Percentiles rank a stretch among this genome's conserved stretches.
Conservation (phyloP, 1,284 basidiomycete genomes). For the Fomitopsis betulina region DNA sequence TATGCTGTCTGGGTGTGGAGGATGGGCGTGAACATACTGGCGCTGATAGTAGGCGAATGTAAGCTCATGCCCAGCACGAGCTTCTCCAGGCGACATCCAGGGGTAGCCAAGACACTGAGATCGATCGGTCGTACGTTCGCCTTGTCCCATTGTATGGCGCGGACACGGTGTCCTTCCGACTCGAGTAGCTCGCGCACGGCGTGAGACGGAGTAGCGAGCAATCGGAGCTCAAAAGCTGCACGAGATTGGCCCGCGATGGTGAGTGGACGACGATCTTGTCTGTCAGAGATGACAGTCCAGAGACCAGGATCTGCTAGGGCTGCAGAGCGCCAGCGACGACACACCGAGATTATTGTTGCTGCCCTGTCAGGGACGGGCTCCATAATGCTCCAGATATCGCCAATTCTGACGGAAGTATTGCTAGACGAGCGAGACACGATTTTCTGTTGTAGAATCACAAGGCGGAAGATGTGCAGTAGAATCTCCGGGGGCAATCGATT, state of each 20-base stretch:
- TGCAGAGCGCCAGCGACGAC: neutral
- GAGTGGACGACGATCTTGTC: neutral
- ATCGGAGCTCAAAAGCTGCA: neutral
- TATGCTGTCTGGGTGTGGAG: neutral
- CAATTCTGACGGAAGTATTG: neutral
- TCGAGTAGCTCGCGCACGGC: neutral
- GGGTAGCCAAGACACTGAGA: neutral
- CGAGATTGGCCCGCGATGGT: neutral
- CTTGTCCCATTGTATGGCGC: neutral
- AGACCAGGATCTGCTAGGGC: neutral
- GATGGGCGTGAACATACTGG: neutral
- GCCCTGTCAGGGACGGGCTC: neutral
- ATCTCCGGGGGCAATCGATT: neutral
- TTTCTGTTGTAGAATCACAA: neutral
- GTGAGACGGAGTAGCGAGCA: neutral
- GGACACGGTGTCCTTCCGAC: neutral
- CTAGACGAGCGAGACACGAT: neutral
- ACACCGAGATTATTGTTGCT: neutral
- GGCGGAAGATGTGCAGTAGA: conserved; percentile 1
- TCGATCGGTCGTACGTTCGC: neutral
- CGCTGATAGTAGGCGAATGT: neutral
- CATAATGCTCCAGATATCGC: neutral
- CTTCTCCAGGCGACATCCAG: neutral
- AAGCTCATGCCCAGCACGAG: neutral
- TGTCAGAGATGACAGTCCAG: neutral